Evolutionary conservation across 2,329 filamentous ascomycete genomes (phyloP).

Genomic region (Exophiala alcalophila): DNA sequence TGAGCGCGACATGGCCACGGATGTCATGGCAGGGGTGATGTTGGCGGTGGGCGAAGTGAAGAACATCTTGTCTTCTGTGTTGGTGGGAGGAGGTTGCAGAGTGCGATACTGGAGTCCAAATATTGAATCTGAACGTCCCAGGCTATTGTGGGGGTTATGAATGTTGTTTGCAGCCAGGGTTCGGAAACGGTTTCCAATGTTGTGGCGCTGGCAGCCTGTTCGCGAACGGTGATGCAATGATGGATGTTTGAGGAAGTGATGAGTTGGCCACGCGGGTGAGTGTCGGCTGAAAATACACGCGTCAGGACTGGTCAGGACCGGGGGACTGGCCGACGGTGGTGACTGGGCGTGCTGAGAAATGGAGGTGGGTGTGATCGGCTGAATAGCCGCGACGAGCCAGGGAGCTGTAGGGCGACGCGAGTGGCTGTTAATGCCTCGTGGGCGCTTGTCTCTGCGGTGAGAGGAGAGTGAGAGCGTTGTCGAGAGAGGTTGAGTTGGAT

Average conservation of each 20-base stretch:
- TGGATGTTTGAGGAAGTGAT: constrained; percentile 3
- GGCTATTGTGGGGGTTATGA: constrained; percentile 12
- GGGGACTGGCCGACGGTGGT: constrained; percentile 9
- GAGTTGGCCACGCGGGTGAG: constrained; percentile 5
- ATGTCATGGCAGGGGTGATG: constrained; percentile 29
- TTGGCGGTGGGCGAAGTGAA: constrained; percentile 29
- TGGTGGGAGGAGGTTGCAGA: neutral
- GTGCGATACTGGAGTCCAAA: constrained; percentile 16
- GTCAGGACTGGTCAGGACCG: neutral
- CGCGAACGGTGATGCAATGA: constrained; percentile 27
- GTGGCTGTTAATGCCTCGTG: constrained; percentile 12
- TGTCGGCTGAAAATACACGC: constrained; percentile 8
- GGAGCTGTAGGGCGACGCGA: constrained; percentile 3
- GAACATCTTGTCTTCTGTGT: constrained; percentile 25
- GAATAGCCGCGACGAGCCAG: constrained; percentile 11
- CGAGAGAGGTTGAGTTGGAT: constrained; percentile 4
- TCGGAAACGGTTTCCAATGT: constrained; percentile 16
- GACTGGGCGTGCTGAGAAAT: constrained; percentile 18
- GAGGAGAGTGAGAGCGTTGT: constrained; percentile 1
- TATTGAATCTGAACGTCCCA: constrained; percentile 3
- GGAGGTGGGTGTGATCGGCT: constrained; percentile 20
- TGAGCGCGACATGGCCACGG: constrained; percentile 31
- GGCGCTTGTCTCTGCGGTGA: constrained; percentile 4
- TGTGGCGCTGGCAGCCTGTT: constrained; percentile 10
- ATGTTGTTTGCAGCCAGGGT: constrained; percentile 22